Conservation (phyloP, 805 yeast species). For the Sporopachydermia lactativora region DNA sequence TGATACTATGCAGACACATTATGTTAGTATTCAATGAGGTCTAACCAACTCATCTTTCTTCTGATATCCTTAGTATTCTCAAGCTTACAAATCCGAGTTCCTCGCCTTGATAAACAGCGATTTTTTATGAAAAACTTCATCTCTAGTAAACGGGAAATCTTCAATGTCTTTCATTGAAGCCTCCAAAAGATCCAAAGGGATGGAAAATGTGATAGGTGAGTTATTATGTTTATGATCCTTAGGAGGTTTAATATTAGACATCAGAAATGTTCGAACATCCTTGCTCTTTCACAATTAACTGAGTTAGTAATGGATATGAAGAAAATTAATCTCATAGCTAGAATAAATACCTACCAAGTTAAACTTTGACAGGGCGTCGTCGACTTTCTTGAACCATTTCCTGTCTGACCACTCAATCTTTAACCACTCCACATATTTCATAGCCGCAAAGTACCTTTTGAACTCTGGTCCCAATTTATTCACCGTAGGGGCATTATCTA, state of each 20-base stretch:
- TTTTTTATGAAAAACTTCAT: constrained; percentile 11
- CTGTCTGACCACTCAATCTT: constrained; percentile 10
- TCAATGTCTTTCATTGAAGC: not conserved
- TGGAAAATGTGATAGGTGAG: constrained; percentile 10
- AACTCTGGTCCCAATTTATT: constrained; percentile 23
- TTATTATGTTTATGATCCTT: constrained; percentile 13
- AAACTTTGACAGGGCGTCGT: constrained; percentile 8
- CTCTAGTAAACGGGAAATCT: constrained; percentile 10
- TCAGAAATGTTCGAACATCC: constrained; percentile 23
- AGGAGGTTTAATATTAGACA: constrained; percentile 23
- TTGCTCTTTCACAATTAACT: too few species aligned
- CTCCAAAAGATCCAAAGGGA: not conserved
- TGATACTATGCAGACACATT: constrained; percentile 13
- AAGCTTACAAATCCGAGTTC: constrained; percentile 9
- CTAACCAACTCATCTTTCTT: too few species aligned
- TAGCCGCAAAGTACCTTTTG: constrained; percentile 23
- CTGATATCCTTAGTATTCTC: too few species aligned
- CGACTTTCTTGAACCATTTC: constrained; percentile 14
- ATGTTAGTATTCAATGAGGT: too few species aligned
- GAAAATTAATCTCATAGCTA: too few species aligned
- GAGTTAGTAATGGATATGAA: too few species aligned
- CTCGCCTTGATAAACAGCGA: constrained; percentile 15
- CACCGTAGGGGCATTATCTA: constrained; percentile 33
- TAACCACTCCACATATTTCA: constrained; percentile 23
- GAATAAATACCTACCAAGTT: constrained; percentile 11